Evolutionary conservation across 2,329 filamentous ascomycete genomes (phyloP).

Genomic region (Ascochyta pisi): DNA sequence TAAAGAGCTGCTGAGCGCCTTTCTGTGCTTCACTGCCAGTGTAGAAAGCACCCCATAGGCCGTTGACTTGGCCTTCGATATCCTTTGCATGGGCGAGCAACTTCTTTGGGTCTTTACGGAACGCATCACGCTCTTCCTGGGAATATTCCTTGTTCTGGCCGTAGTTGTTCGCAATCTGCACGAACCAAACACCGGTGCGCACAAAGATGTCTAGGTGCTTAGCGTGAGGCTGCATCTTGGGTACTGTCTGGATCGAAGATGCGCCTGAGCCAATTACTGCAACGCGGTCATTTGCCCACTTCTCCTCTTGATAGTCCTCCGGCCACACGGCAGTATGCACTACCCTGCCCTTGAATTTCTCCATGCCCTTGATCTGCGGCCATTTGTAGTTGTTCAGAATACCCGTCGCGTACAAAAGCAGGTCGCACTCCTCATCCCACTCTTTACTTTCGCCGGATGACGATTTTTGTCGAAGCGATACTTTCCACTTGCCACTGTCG

Average conservation of each 20-base stretch:
- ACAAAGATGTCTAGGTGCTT: slow-evolving; percentile 58
- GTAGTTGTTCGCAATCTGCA: slow-evolving; percentile 55
- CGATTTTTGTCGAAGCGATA: slow-evolving; percentile 54
- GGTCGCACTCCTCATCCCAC: slow-evolving; percentile 54
- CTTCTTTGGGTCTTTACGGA: slow-evolving; percentile 51
- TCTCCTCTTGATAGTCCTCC: slow-evolving; percentile 52
- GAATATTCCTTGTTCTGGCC: slow-evolving; percentile 56
- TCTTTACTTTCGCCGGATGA: slow-evolving; percentile 44
- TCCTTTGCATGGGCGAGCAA: slow-evolving; percentile 55
- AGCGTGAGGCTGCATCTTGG: slow-evolving; percentile 55
- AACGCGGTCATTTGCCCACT: slow-evolving; percentile 52
- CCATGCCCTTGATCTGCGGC: slow-evolving; percentile 51
- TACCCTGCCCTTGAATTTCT: slow-evolving; percentile 55
- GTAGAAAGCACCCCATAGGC: slow-evolving; percentile 57
- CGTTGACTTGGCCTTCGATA: slow-evolving; percentile 57
- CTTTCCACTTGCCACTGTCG: slow-evolving; percentile 57
- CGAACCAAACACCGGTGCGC: slow-evolving; percentile 55
- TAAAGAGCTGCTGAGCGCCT: slow-evolving; percentile 48
- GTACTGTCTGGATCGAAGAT: slow-evolving; percentile 55
- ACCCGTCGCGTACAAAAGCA: slow-evolving; percentile 55
- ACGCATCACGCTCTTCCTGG: slow-evolving; percentile 51
- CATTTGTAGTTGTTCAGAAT: slow-evolving; percentile 51
- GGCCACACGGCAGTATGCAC: slow-evolving; percentile 57
- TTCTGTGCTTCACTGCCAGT: slow-evolving; percentile 51
- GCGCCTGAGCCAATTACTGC: slow-evolving; percentile 56